Evolutionary conservation across 225 moss, liverwort and hornwort genomes (phyloP).

Genomic region (Marchantia polymorpha): DNA sequence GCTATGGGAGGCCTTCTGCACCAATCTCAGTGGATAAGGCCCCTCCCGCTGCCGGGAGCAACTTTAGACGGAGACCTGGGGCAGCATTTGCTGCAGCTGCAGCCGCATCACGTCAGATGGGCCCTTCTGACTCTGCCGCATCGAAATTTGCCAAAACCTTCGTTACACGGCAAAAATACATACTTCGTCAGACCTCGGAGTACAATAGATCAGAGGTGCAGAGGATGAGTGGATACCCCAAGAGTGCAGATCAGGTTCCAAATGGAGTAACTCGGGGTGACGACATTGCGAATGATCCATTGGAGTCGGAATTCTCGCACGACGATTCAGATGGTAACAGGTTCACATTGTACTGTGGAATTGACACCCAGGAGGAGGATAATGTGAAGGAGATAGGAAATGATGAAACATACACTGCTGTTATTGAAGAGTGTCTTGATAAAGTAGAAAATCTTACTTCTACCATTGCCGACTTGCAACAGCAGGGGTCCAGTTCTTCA

Average conservation of each 20-base stretch:
- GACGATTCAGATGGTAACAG: constrained; percentile 11
- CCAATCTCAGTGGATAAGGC: constrained; percentile 3
- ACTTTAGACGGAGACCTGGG: constrained; percentile 53
- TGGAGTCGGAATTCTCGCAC: constrained; percentile 4
- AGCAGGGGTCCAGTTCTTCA: constrained; percentile 21
- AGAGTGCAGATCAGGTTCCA: constrained; percentile 15
- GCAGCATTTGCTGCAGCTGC: constrained; percentile 70
- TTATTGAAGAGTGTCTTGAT: constrained; percentile 30
- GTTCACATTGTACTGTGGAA: neutral
- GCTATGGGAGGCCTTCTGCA: constrained; percentile 24
- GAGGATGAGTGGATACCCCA: neutral
- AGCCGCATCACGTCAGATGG: constrained; percentile 62
- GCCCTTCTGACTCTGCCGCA: constrained; percentile 33
- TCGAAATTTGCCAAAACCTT: constrained; percentile 26
- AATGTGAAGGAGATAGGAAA: neutral
- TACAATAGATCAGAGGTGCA: constrained; percentile 9
- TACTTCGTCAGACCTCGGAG: constrained; percentile 18
- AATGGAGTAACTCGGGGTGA: neutral
- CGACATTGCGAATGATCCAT: constrained; percentile 1
- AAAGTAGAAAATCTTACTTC: constrained; percentile 35
- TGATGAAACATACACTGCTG: constrained; percentile 23
- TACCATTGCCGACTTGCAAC: constrained; percentile 24
- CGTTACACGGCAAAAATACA: constrained; percentile 24
- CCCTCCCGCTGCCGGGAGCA: constrained; percentile 15
- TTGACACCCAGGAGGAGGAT: constrained; percentile 7